phyloP scores from a whole-genome alignment of 2,329 filamentous ascomycete genomes.

The Tolypocladium ovalisporum region DNA sequence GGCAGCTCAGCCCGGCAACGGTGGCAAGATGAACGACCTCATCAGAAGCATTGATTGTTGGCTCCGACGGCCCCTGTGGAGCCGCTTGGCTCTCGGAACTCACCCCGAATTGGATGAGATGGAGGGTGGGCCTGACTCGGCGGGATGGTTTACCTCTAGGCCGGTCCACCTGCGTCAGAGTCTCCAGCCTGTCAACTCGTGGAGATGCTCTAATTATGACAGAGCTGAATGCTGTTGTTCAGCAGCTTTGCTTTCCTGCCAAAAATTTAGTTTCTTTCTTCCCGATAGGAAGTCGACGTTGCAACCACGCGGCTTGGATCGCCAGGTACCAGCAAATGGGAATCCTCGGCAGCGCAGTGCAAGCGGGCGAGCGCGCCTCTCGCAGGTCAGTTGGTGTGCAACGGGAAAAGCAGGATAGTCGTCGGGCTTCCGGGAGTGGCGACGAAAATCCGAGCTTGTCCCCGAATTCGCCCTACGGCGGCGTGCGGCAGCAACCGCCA shows the following conservation, averaged over 20 bases:
- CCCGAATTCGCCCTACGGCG: not conserved
- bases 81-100: not conserved
- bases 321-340: not conserved
- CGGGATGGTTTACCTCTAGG: not conserved
- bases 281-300: not conserved
- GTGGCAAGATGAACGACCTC: not conserved
- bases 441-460: not conserved
- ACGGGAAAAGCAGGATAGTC: not conserved
- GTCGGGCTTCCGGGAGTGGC: not conserved
- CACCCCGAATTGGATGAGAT: not conserved
- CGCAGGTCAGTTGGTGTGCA: not conserved
- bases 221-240: not conserved
- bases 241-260: not conserved
- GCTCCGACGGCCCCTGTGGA: not conserved
- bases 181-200: not conserved
- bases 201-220: not conserved
- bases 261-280: not conserved
- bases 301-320: not conserved
- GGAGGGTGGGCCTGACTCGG: conserved; percentile 2
- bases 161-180: not conserved
- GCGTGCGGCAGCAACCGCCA: not conserved
- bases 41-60: not conserved
- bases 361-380: not conserved
- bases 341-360: not conserved
- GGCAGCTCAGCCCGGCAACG: not conserved